These are phyloP conservation scores for Malus orientalis DNA, from an alignment of 306 rosid genomes.

Conservation along the genomic window DNA sequence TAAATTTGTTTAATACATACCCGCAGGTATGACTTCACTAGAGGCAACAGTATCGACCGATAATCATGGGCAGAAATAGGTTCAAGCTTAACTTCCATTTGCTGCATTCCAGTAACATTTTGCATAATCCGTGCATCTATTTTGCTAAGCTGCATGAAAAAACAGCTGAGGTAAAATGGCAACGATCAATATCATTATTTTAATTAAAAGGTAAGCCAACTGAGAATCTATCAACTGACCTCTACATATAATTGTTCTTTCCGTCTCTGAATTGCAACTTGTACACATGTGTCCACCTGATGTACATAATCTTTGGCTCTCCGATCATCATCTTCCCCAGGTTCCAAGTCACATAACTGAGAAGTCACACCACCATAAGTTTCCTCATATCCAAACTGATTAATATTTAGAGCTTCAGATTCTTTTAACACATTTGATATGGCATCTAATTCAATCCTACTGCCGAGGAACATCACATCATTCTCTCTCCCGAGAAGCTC, in stretches of 20 bases:
- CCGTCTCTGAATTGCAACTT: conserved; percentile 74
- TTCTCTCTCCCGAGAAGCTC: conserved; percentile 70
- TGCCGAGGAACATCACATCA: conserved; percentile 41
- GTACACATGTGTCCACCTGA: conserved; percentile 71
- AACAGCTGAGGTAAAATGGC: conserved; percentile 24
- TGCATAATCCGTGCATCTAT: conserved; percentile 69
- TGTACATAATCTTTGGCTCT: conserved; percentile 72
- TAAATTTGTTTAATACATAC: conserved; percentile 48
- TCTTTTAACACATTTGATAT: conserved; percentile 76
- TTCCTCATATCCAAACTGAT: conserved; percentile 67
- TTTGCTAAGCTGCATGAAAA: conserved; percentile 74
- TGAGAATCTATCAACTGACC: conserved; percentile 42
- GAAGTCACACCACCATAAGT: conserved; percentile 53
- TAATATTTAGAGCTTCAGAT: conserved; percentile 58
- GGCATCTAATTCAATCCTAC: conserved; percentile 61
- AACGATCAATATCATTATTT: conserved; percentile 12
- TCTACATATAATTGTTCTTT: conserved; percentile 76
- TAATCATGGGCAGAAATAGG: conserved; percentile 73
- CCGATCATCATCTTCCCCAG: conserved; percentile 84
- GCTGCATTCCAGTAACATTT: conserved; percentile 74
- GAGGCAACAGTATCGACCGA: conserved; percentile 71
- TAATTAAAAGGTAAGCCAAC: background rate
- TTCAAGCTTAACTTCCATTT: conserved; percentile 74
- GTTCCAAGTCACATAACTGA: conserved; percentile 76
- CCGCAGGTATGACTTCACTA: conserved; percentile 78